Evolutionary conservation across 73 alveolate genomes (phyloP).

Genomic region (Paramecium octaurelia): DNA sequence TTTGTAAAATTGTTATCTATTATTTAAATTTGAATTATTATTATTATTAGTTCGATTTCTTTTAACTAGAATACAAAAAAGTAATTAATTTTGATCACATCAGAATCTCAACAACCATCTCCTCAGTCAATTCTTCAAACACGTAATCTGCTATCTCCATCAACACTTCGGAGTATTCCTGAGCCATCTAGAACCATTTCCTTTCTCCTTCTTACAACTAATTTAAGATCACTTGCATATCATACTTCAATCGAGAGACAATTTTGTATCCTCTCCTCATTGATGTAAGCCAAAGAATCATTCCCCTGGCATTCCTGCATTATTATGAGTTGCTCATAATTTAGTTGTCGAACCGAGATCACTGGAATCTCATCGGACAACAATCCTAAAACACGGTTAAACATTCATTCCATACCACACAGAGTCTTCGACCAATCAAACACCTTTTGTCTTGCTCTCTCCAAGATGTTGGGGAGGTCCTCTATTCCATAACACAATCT

Average conservation of each 20-base stretch:
- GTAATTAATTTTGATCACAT: background rate
- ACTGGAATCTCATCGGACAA: slow-evolving; percentile 34
- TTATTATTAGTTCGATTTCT: background rate
- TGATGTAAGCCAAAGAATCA: slow-evolving; percentile 38
- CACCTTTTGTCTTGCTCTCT: slow-evolving; percentile 42
- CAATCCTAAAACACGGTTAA: background rate
- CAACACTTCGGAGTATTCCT: slow-evolving; percentile 42
- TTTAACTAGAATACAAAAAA: background rate
- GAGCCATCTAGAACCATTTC: background rate
- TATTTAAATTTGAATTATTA: background rate
- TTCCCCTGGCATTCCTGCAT: background rate
- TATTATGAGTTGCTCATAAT: background rate
- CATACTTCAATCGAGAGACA: slow-evolving; percentile 33
- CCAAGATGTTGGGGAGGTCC: background rate
- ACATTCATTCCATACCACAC: slow-evolving; percentile 6
- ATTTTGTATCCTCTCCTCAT: slow-evolving; percentile 46
- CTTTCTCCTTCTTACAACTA: slow-evolving; percentile 36
- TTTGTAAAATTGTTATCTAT: background rate
- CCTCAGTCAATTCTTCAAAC: slow-evolving; percentile 56
- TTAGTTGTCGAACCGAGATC: background rate
- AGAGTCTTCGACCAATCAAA: slow-evolving; percentile 34
- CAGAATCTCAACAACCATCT: background rate
- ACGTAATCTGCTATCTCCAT: slow-evolving; percentile 51
- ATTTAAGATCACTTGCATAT: background rate
- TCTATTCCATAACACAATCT: background rate